phyloP scores from a whole-genome alignment of 139 green algal genomes.

The Yamagishiella unicocca region DNA sequence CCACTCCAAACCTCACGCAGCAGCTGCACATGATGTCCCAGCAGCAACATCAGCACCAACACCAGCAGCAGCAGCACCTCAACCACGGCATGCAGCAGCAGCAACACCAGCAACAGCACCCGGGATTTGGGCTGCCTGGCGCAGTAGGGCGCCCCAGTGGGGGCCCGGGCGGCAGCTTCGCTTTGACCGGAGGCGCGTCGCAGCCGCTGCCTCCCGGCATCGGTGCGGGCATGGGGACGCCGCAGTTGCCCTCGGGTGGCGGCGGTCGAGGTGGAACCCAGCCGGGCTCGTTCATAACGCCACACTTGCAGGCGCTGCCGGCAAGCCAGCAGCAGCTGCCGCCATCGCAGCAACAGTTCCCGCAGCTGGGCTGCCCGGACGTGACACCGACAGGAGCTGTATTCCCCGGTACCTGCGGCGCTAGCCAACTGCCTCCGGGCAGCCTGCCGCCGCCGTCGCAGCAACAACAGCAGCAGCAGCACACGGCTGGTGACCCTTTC shows the following conservation, averaged over 20 bases:
- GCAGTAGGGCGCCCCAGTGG: no score
- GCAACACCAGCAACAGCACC: not conserved
- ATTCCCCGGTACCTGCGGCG: not conserved
- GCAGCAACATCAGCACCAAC: not conserved
- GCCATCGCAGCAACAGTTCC: not conserved
- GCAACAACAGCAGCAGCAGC: not conserved
- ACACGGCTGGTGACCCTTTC: not conserved
- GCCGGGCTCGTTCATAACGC: not conserved
- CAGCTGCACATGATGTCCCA: slow-evolving; percentile 21
- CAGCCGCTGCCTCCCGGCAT: not conserved
- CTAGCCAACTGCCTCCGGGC: not conserved
- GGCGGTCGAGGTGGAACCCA: not conserved
- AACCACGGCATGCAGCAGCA: not conserved
- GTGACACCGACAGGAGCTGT: not conserved
- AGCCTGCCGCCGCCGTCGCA: not conserved
- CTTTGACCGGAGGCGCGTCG: not conserved
- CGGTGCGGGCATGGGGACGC: not conserved
- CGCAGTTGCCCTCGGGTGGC: not conserved
- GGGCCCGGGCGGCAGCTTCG: no score
- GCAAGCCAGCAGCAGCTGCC: slow-evolving; percentile 1
- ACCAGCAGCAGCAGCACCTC: not conserved
- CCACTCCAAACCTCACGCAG: slow-evolving; percentile 19
- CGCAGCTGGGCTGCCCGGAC: not conserved
- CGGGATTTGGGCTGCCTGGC: not conserved
- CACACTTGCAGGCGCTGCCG: not conserved